phyloP scores from a whole-genome alignment of 2,329 filamentous ascomycete genomes.

The Xylaria sp. region DNA sequence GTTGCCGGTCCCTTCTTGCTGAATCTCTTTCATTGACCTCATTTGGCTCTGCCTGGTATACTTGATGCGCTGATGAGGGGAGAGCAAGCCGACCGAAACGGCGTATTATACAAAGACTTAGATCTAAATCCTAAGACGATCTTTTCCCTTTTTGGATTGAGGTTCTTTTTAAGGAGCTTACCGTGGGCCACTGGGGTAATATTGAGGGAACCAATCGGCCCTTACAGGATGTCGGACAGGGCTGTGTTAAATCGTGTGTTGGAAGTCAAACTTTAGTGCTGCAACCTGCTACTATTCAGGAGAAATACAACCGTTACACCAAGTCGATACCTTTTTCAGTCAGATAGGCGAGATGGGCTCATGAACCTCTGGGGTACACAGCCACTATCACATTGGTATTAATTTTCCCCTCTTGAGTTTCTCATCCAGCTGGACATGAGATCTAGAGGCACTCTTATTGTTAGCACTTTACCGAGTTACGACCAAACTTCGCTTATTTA shows the following conservation, averaged over 20 bases:
- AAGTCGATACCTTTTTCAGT: background rate
- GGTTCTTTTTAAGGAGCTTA: background rate
- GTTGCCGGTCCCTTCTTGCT: background rate
- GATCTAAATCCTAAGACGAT: background rate
- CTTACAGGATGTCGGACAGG: background rate
- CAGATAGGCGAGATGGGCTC: background rate
- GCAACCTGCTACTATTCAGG: background rate
- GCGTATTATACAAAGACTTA: background rate
- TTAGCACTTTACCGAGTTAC: background rate
- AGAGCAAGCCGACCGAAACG: background rate
- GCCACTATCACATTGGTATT: background rate
- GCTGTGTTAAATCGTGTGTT: background rate
- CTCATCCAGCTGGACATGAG: background rate
- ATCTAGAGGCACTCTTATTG: background rate
- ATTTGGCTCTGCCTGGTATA: constrained; percentile 6
- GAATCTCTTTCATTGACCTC: background rate
- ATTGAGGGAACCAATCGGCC: background rate
- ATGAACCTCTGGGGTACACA: background rate
- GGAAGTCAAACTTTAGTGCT: background rate
- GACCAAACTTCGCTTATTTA: background rate
- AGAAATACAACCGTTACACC: background rate
- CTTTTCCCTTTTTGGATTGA: constrained; percentile 13
- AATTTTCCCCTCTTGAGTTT: background rate
- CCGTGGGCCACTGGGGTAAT: background rate
- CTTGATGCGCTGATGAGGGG: background rate